phyloP scores from a whole-genome alignment of 768 basidiomycete species.

The Mycena alexandri region DNA sequence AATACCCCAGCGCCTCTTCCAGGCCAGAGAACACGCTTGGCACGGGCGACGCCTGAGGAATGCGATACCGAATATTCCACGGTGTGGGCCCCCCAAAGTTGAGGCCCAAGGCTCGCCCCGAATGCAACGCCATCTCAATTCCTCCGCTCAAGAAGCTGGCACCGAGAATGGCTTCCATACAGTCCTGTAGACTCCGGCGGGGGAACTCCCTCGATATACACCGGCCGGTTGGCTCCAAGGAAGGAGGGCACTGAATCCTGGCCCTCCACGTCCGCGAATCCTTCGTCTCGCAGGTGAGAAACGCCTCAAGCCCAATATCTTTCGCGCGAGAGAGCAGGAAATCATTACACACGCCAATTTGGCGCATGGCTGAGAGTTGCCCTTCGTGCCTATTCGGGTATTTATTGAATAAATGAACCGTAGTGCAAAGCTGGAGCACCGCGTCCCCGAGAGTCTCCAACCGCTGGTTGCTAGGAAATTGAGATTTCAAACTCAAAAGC shows the following conservation, averaged over 20 bases:
- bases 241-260: conserved; percentile 48
- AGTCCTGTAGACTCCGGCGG: conserved; percentile 84
- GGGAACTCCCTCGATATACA: conserved; percentile 64
- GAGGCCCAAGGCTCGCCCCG: conserved; percentile 75
- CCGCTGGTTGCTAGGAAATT: conserved; percentile 70
- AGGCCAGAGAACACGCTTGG: conserved; percentile 65
- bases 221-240: conserved; percentile 45
- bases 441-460: conserved; percentile 91
- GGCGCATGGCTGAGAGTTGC: conserved; percentile 76
- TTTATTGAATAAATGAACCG: conserved; percentile 82
- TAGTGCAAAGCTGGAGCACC: conserved; percentile 81
- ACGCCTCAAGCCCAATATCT: conserved; percentile 71
- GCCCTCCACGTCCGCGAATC: conserved; percentile 72
- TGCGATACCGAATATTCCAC: conserved; percentile 73
- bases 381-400: conserved; percentile 88
- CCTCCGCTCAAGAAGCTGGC: conserved; percentile 83
- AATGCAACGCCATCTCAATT: conserved; percentile 72
- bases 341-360: conserved; percentile 76
- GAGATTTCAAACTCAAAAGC: background rate
- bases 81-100: conserved; percentile 79
- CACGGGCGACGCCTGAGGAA: conserved; percentile 47
- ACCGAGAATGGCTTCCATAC: conserved; percentile 88
- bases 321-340: conserved; percentile 77
- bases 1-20: conserved; percentile 77
- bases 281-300: conserved; percentile 70